A percentile compares a stretch with the other conserved stretches of the same genome.
Evolutionary conservation across 805 yeast genomes (phyloP).

Genomic region (Yamadazyma olivae): DNA sequence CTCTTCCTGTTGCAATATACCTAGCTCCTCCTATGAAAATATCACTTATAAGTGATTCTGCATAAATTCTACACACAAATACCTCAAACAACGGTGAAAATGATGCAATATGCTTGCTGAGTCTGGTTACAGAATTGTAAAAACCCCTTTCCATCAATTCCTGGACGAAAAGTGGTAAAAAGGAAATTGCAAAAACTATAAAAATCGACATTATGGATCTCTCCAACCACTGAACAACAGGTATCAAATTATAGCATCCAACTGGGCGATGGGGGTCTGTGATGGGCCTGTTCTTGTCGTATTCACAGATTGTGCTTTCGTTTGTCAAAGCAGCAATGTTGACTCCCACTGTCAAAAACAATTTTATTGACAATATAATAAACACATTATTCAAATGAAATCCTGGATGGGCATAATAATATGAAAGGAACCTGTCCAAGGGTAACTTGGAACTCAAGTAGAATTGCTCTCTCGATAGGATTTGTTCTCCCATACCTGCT

Average conservation of each 20-base stretch:
- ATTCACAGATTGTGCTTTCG: conserved; percentile 68
- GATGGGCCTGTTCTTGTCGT: conserved; percentile 62
- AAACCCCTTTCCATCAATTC: conserved; percentile 85
- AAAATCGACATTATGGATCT: conserved; percentile 86
- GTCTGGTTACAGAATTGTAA: conserved; percentile 67
- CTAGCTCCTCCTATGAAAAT: conserved; percentile 88
- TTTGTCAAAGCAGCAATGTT: conserved; percentile 76
- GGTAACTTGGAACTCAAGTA: conserved; percentile 88
- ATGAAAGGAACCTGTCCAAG: conserved; percentile 83
- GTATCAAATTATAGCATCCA: conserved; percentile 84
- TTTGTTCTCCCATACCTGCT: conserved; percentile 98
- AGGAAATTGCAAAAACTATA: conserved; percentile 90
- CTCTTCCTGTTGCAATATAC: conserved; percentile 91
- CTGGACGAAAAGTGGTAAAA: conserved; percentile 82
- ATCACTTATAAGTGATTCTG: conserved; percentile 71
- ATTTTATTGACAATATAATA: conserved; percentile 80
- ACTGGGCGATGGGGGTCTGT: conserved; percentile 72
- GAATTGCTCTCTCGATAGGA: conserved; percentile 86
- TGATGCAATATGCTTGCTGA: conserved; percentile 73
- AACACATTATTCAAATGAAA: conserved; percentile 90
- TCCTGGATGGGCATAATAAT: conserved; percentile 96
- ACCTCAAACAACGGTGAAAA: conserved; percentile 92
- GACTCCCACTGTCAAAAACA: conserved; percentile 76
- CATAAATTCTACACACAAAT: conserved; percentile 90
- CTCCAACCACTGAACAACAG: conserved; percentile 87